phyloP scores from a whole-genome alignment of 2,329 filamentous ascomycete genomes.

The Talaromyces sp. region DNA sequence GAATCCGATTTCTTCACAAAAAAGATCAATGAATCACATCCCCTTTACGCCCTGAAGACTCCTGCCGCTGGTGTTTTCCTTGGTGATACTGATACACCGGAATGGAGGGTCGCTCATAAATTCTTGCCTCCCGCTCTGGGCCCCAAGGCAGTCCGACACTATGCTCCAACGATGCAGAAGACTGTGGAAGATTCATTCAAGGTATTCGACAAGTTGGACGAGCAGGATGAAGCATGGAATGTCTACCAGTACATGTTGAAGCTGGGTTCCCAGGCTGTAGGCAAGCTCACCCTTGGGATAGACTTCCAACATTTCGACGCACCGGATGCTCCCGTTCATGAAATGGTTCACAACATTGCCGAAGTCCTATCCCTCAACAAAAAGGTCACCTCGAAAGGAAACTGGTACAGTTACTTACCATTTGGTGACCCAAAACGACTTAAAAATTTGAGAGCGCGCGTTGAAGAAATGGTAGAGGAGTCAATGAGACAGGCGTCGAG shows the following conservation, averaged over 20 bases:
- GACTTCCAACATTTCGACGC: constrained; percentile 46
- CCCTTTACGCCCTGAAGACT: constrained; percentile 29
- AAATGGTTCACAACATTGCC: constrained; percentile 53
- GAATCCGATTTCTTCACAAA: constrained; percentile 57
- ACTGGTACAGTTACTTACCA: constrained; percentile 56
- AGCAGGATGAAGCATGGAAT: constrained; percentile 44
- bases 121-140: constrained; percentile 59
- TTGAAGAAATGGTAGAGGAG: not conserved
- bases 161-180: constrained; percentile 58
- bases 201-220: constrained; percentile 50
- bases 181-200: constrained; percentile 52
- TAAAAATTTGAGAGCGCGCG: not conserved
- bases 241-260: constrained; percentile 52
- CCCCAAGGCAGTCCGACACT: constrained; percentile 60
- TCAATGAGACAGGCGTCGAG: not conserved
- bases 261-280: constrained; percentile 44
- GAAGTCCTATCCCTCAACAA: constrained; percentile 57
- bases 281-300: constrained; percentile 44
- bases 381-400: constrained; percentile 53
- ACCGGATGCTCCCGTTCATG: constrained; percentile 48
- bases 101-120: constrained; percentile 53
- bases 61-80: constrained; percentile 30
- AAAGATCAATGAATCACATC: constrained; percentile 40
- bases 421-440: constrained; percentile 48
- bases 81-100: constrained; percentile 32